Conservation (phyloP, 139 green algal species). For the Trebouxia sp. region DNA sequence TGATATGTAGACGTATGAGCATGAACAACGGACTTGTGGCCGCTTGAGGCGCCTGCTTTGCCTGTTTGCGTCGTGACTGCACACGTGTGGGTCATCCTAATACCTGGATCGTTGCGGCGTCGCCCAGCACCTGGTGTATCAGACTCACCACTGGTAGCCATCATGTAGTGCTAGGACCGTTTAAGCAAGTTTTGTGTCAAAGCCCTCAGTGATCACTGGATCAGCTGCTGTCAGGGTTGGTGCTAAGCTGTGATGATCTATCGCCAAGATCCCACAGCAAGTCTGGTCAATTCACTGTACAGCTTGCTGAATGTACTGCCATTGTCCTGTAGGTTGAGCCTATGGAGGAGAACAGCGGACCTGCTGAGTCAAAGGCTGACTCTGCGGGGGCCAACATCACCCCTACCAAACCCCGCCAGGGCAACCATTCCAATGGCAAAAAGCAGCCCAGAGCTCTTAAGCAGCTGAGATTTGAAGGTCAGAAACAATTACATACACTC, state of each 20-base stretch:
- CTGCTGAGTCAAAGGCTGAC: background rate
- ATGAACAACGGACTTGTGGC: too few species aligned
- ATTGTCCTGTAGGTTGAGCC: background rate
- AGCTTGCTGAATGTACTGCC: background rate
- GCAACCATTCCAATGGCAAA: background rate
- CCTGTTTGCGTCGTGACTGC: background rate
- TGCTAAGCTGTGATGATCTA: constrained; percentile 5
- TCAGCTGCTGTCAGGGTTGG: background rate
- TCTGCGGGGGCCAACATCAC: background rate
- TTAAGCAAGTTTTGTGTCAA: background rate
- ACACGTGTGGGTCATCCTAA: background rate
- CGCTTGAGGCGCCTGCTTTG: background rate
- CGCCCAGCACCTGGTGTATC: too few species aligned
- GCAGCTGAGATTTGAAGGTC: constrained; percentile 14
- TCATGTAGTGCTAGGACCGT: background rate
- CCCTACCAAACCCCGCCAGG: background rate
- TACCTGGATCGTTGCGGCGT: background rate
- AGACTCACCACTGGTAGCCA: too few species aligned
- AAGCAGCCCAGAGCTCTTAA: background rate
- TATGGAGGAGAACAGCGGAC: background rate
- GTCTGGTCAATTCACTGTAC: background rate
- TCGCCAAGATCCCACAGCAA: background rate
- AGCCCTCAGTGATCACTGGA: background rate
- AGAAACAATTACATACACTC: background rate
- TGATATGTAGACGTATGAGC: too few species aligned